A percentile compares a stretch with the other conserved stretches of the same genome.
Evolutionary conservation across 2,329 filamentous ascomycete genomes (phyloP).

Genomic region (Xylariaceae sp.): DNA sequence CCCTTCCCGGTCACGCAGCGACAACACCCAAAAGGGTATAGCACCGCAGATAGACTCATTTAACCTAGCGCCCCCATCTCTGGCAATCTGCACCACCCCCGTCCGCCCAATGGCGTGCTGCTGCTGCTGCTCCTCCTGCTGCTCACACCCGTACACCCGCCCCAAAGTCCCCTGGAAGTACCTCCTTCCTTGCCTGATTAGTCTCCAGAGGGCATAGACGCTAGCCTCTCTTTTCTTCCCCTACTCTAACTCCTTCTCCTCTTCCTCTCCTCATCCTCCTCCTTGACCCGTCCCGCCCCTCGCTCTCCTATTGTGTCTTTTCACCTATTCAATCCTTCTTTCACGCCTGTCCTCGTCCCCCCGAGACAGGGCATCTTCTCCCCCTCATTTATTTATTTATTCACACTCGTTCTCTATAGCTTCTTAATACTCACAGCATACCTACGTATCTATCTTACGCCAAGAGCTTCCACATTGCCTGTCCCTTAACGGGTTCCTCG

Average conservation of each 20-base stretch:
- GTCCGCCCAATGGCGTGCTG: slow-evolving; percentile 18
- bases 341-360: slow-evolving; percentile 15
- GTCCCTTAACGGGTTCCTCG: not conserved
- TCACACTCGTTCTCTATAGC: slow-evolving; percentile 27
- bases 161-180: no score
- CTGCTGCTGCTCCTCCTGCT: slow-evolving; percentile 11
- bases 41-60: slow-evolving; percentile 25
- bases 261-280: slow-evolving; percentile 18
- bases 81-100: slow-evolving; percentile 28
- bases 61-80: slow-evolving; percentile 34
- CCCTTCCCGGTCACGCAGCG: no score
- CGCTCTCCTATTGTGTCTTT: slow-evolving; percentile 25
- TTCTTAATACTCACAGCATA: slow-evolving; percentile 27
- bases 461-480: slow-evolving; percentile 12
- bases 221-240: not conserved
- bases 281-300: no score
- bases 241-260: slow-evolving; percentile 11
- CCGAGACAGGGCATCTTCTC: slow-evolving; percentile 18
- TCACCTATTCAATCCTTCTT: slow-evolving; percentile 26
- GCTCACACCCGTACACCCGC: slow-evolving; percentile 11
- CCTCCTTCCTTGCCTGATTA: slow-evolving; percentile 17
- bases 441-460: slow-evolving; percentile 18
- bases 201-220: slow-evolving; percentile 1
- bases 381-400: slow-evolving; percentile 18
- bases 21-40: no score